phyloP scores from a whole-genome alignment of 2,329 filamentous ascomycete genomes.

The Colletotrichum chlorophyti region DNA sequence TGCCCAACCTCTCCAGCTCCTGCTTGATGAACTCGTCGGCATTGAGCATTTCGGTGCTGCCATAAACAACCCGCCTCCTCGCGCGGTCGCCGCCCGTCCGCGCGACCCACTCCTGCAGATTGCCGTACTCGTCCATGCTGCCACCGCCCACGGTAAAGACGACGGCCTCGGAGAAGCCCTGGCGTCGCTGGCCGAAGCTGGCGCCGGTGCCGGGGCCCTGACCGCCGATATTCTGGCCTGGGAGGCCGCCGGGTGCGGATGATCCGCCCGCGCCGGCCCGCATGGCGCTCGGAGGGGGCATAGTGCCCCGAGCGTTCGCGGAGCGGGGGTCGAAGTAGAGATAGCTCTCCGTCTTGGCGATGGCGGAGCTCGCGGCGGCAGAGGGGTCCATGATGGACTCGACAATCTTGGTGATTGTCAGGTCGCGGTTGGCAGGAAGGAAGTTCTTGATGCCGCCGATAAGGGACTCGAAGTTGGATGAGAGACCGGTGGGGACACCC shows the following conservation, averaged over 20 bases:
- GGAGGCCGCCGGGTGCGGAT: constrained; percentile 52
- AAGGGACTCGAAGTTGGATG: constrained; percentile 88
- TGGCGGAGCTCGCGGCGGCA: constrained; percentile 86
- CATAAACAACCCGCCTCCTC: constrained; percentile 88
- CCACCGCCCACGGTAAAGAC: constrained; percentile 96
- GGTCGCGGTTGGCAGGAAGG: constrained; percentile 91
- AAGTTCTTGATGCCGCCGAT: constrained; percentile 98
- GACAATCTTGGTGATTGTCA: constrained; percentile 96
- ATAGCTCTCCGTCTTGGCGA: constrained; percentile 95
- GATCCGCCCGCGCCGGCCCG: constrained; percentile 51
- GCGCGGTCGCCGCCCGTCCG: constrained; percentile 72
- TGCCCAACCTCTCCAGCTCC: constrained; percentile 68
- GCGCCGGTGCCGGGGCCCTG: constrained; percentile 71
- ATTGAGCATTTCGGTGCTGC: constrained; percentile 84
- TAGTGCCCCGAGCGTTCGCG: constrained; percentile 89
- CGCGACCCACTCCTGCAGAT: constrained; percentile 93
- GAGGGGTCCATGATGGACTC: constrained; percentile 98
- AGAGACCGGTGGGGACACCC: constrained; percentile 71
- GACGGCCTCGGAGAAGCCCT: constrained; percentile 88
- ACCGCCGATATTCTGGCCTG: constrained; percentile 49
- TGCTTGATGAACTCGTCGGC: constrained; percentile 70
- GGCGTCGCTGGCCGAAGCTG: constrained; percentile 88
- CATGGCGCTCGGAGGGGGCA: constrained; percentile 78
- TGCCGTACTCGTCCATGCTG: constrained; percentile 98
- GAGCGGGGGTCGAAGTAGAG: constrained; percentile 96